Percentiles rank a stretch among this genome's conserved stretches.
Conservation (phyloP, 1,284 basidiomycete genomes). For the Apiotrichum domesticum region DNA sequence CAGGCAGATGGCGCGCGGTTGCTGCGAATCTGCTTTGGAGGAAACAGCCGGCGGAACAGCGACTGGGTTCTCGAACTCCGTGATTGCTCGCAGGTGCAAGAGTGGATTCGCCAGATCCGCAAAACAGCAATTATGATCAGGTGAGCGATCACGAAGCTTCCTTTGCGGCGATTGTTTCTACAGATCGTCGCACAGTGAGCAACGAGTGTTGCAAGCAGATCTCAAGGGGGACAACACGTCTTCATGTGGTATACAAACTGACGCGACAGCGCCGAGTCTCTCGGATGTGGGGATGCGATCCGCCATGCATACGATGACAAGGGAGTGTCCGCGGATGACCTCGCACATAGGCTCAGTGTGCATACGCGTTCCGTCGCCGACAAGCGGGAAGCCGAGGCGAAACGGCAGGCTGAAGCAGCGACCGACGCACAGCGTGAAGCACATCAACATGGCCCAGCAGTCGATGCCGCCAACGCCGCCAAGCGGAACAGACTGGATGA, state of each 20-base stretch:
- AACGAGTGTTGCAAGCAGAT: too few relatives aligned
- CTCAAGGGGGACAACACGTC: too few relatives aligned
- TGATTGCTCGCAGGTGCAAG: constrained; percentile 25
- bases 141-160: constrained; percentile 7
- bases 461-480: too few relatives aligned
- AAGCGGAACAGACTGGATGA: too few relatives aligned
- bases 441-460: too few relatives aligned
- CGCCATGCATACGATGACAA: constrained; percentile 19
- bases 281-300: constrained; percentile 26
- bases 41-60: constrained; percentile 7
- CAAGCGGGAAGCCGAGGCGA: background rate
- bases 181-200: too few relatives aligned
- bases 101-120: constrained; percentile 36
- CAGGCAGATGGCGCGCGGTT: constrained; percentile 7
- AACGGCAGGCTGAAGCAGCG: background rate
- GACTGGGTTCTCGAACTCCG: constrained; percentile 37
- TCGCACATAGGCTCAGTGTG: constrained; percentile 21
- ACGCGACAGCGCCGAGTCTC: constrained; percentile 23
- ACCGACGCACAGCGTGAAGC: too few relatives aligned
- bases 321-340: constrained; percentile 21
- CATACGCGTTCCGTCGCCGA: constrained; percentile 10
- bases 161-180: too few relatives aligned
- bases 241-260: background rate
- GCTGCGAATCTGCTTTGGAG: constrained; percentile 17
- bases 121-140: constrained; percentile 29